Conservation (phyloP, 2,329 filamentous ascomycete genomes). For the Fusarium protoensiforme region DNA sequence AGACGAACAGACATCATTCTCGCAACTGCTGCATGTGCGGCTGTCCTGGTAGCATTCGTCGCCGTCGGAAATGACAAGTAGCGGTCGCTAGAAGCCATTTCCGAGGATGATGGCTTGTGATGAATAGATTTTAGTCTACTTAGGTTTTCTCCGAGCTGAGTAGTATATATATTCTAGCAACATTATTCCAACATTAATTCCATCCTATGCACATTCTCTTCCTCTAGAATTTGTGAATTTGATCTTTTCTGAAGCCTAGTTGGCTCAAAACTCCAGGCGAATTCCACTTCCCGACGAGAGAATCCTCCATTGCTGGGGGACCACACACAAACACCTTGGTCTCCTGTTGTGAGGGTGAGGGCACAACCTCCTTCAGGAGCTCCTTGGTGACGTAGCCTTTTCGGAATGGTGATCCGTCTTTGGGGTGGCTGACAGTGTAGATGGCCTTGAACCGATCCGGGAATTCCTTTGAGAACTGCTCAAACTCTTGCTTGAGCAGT, state of each 20-base stretch:
- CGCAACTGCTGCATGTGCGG: not conserved
- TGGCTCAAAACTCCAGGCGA: constrained; percentile 63
- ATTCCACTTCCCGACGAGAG: constrained; percentile 59
- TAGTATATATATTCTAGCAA: not conserved
- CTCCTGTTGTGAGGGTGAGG: constrained; percentile 46
- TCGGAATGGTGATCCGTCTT: constrained; percentile 52
- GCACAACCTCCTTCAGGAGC: constrained; percentile 62
- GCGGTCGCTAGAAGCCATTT: rapidly evolving
- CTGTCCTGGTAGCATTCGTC: not conserved
- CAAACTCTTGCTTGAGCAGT: constrained; percentile 65
- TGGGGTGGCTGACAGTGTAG: constrained; percentile 66
- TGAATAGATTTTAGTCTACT: not conserved
- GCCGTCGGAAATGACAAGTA: not conserved
- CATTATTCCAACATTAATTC: not conserved
- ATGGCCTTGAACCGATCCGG: constrained; percentile 67
- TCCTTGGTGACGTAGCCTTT: constrained; percentile 69
- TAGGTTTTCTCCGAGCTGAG: not conserved
- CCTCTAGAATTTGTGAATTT: constrained; percentile 67
- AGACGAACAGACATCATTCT: not conserved
- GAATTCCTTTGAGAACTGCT: constrained; percentile 60
- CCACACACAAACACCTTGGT: constrained; percentile 76
- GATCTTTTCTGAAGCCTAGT: constrained; percentile 67
- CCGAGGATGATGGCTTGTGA: not conserved
- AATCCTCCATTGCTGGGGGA: constrained; percentile 73
- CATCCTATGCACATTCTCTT: not conserved